Percentiles rank a stretch among this genome's conserved stretches.
These are phyloP conservation scores for Leucaena leucocephala DNA, from an alignment of 306 rosid genomes.

Conservation along the genomic window DNA sequence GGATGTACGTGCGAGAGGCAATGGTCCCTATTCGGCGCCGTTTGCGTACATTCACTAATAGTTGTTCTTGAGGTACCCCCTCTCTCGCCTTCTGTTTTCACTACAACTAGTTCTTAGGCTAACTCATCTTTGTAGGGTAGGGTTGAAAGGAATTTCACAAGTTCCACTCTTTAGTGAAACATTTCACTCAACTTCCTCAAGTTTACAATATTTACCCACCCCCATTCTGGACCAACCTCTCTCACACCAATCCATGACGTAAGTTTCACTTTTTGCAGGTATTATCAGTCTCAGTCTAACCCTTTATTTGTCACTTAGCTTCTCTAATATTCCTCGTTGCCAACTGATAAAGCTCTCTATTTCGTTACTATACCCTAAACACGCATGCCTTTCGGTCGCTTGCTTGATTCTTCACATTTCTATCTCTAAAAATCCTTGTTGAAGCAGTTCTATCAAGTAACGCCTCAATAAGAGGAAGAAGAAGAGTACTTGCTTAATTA, in stretches of 20 bases:
- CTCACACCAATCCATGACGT: background rate
- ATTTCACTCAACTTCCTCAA: constrained; percentile 19
- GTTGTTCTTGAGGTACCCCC: constrained; percentile 16
- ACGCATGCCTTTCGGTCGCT: background rate
- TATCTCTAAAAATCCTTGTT: background rate
- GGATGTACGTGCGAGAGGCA: background rate
- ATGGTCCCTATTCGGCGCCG: constrained; percentile 43
- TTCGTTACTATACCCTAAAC: background rate
- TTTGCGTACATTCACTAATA: constrained; percentile 21
- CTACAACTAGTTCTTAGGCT: background rate
- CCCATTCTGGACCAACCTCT: constrained; percentile 17
- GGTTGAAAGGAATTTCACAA: background rate
- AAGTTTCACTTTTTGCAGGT: constrained; percentile 25
- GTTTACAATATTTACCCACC: constrained; percentile 1
- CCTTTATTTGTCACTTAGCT: background rate
- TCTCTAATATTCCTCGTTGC: background rate
- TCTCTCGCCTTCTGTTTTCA: constrained; percentile 8
- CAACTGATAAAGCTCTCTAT: background rate
- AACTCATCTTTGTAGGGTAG: constrained; percentile 2
- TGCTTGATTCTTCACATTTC: background rate
- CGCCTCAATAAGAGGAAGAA: background rate
- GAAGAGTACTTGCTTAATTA: background rate
- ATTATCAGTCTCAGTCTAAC: background rate
- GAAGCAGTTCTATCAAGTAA: background rate
- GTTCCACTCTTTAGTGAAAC: constrained; percentile 23